A percentile compares a stretch with the other conserved stretches of the same genome.
Conservation (phyloP, 352 stramenopile species). For the Phytophthora pisi region DNA sequence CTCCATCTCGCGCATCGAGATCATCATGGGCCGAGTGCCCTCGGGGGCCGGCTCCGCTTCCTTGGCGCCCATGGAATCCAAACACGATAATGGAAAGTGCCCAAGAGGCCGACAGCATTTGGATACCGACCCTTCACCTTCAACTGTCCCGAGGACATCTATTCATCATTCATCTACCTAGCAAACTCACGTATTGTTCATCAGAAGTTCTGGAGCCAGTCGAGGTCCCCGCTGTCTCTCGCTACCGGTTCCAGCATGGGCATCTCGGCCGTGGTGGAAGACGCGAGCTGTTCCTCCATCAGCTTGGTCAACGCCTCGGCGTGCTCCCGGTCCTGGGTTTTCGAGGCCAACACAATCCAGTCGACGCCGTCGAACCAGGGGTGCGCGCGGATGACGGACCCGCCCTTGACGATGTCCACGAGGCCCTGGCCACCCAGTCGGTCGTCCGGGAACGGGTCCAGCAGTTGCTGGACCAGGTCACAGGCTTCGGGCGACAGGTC, state of each 20-base stretch:
- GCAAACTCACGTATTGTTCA: constrained; percentile 16
- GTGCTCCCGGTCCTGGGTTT: constrained; percentile 58
- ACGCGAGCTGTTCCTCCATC: constrained; percentile 60
- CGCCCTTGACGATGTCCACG: constrained; percentile 79
- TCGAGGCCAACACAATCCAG: constrained; percentile 79
- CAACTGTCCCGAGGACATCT: not conserved
- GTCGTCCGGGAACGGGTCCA: constrained; percentile 74
- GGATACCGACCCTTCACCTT: constrained; percentile 34
- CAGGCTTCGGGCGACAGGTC: constrained; percentile 62
- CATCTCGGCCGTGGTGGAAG: constrained; percentile 41
- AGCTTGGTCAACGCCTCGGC: constrained; percentile 56
- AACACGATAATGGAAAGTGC: constrained; percentile 22
- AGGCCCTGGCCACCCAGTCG: constrained; percentile 74
- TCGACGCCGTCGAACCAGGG: constrained; percentile 82
- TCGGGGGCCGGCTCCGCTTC: constrained; percentile 61
- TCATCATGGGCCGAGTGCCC: constrained; percentile 82
- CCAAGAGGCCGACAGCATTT: constrained; percentile 24
- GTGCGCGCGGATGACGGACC: constrained; percentile 80
- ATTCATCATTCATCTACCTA: constrained; percentile 16
- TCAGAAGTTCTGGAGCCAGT: constrained; percentile 85
- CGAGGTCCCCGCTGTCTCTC: constrained; percentile 57
- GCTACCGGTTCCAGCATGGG: constrained; percentile 60
- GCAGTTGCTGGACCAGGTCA: constrained; percentile 67
- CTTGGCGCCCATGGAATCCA: constrained; percentile 26
- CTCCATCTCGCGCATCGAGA: constrained; percentile 89